A percentile compares a stretch with the other conserved stretches of the same genome.
Conservation (phyloP, 192 early-diverging fungal species). For the Backusella sp. region DNA sequence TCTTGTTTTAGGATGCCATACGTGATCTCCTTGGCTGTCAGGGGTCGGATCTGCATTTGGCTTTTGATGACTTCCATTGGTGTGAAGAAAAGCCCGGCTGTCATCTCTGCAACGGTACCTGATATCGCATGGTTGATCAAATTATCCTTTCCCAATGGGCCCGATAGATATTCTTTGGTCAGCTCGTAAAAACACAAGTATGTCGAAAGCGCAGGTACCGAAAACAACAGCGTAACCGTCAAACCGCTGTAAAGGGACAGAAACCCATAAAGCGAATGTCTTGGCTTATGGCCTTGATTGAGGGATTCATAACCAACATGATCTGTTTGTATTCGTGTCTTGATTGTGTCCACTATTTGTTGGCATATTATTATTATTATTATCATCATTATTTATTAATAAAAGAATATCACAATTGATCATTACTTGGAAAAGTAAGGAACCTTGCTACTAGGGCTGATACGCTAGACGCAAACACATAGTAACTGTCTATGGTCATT, state of each 20-base stretch:
- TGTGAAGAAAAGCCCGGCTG: constrained; percentile 71
- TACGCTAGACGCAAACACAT: constrained; percentile 44
- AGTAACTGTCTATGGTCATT: constrained; percentile 23
- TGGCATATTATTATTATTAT: background rate
- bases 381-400: background rate
- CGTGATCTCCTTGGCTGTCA: background rate
- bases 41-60: constrained; percentile 52
- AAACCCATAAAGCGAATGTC: constrained; percentile 1
- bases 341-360: constrained; percentile 67
- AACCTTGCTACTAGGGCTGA: constrained; percentile 61
- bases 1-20: constrained; percentile 28
- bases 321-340: constrained; percentile 61
- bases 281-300: background rate
- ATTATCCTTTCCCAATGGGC: constrained; percentile 22
- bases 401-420: too few relatives aligned
- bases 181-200: constrained; percentile 73
- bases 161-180: constrained; percentile 43
- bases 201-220: constrained; percentile 64
- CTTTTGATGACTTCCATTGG: constrained; percentile 88
- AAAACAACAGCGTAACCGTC: constrained; percentile 61
- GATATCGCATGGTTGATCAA: constrained; percentile 56
- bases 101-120: constrained; percentile 59
- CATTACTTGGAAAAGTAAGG: constrained; percentile 64
- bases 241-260: constrained; percentile 69
- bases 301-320: background rate